Evolutionary conservation across 2,329 filamentous ascomycete genomes (phyloP), one percentile per base, ranked within the genome.

Genomic region (Aspergillus thermomutatus): DNA sequence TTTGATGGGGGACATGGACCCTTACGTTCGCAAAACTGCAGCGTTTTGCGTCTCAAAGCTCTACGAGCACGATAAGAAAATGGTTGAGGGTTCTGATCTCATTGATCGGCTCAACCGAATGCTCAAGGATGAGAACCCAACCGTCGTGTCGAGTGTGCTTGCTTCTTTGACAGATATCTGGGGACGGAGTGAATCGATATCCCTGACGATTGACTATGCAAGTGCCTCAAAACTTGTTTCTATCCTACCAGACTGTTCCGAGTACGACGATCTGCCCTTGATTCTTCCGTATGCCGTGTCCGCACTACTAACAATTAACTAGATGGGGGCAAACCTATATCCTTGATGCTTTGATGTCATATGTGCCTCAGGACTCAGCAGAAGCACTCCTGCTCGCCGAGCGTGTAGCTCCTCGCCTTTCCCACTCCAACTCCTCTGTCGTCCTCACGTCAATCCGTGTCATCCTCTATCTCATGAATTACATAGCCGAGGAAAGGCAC

Each of bases 311-410:
- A 64, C 53, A 14, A 46, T 50, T 43, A 46, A 40, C 58, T 64
- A 95, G 91, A 82, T 99, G 94, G 94, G 93, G 94, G 45, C 94
- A 99, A 79, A 97, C 93, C 23, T 99, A 99, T 73, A 97, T 99
- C 55, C 83, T 99, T 8, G 94, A 99, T 77, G 92, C 94, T 21
- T 82, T 99, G 67, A 97, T 97, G 90, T 94, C 93, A 23, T 99
- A 97, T 71, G 90, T 97, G 14, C 94, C 94, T 5, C 91, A 96
- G 74, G 92, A 97, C 67, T 88, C 88, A 0, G 84, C 87, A 40
- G 94, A 99, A 76, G 93, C 94, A 4, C 83, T 91, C 6, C 81
- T 99, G 17, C 82, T 99, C 43, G 94, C 94, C 10, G 94, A 99
- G 75, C 87, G 94, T 60, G 95, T 99, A 70, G 86, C 93, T 0